Percentiles rank a stretch among this genome's conserved stretches.
Evolutionary conservation across 768 basidiomycete species (phyloP).

Genomic region (Daedalea quercina): DNA sequence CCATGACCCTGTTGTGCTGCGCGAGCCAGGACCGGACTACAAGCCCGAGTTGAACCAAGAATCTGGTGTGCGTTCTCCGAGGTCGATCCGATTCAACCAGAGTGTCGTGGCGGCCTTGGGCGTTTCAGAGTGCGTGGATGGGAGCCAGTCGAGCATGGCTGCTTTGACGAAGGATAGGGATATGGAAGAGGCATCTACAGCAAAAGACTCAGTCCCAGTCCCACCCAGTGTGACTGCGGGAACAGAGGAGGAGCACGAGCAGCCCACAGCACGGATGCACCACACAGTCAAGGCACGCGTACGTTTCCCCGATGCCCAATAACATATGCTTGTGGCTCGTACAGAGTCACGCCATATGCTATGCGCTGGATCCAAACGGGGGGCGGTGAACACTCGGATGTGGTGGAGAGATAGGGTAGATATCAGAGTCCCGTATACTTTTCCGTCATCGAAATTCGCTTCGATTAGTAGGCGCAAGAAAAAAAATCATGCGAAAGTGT

Average conservation of each 20-base stretch:
- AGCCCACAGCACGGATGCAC: not conserved
- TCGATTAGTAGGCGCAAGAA: too few relatives aligned
- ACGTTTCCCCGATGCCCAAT: conserved; percentile 31
- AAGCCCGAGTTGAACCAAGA: not conserved
- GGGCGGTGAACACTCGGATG: not conserved
- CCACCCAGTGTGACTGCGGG: too few relatives aligned
- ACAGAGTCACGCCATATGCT: not conserved
- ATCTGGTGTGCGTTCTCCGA: not conserved
- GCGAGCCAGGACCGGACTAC: not conserved
- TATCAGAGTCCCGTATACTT: too few relatives aligned
- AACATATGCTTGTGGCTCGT: conserved; percentile 23
- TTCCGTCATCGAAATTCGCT: too few relatives aligned
- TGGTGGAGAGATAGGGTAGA: too few relatives aligned
- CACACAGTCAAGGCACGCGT: conserved; percentile 14
- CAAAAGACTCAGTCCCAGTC: too few relatives aligned
- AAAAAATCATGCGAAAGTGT: too few relatives aligned
- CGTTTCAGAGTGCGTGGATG: too few relatives aligned
- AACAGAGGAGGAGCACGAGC: not conserved
- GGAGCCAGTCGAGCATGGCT: too few relatives aligned
- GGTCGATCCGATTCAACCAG: not conserved
- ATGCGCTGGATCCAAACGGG: not conserved
- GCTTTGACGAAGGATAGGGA: too few relatives aligned
- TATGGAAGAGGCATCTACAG: too few relatives aligned
- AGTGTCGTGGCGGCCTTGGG: too few relatives aligned
- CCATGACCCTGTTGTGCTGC: not conserved